phyloP scores from a whole-genome alignment of 192 early-diverging fungal genomes.

The Podila horticola region DNA sequence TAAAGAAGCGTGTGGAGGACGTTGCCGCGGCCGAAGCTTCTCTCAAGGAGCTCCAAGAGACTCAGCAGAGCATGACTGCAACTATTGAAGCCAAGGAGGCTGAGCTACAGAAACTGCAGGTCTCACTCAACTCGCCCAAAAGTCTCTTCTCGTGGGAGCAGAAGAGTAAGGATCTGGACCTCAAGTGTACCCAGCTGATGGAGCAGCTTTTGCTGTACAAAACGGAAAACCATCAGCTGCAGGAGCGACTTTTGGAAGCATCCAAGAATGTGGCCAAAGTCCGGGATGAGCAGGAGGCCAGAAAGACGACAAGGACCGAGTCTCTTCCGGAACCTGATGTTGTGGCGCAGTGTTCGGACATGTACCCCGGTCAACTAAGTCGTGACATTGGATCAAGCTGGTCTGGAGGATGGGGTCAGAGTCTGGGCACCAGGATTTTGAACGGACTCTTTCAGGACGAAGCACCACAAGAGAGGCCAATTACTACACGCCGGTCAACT shows the following conservation, averaged over 20 bases:
- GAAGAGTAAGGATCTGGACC: constrained; percentile 35
- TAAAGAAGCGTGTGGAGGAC: constrained; percentile 28
- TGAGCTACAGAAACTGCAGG: constrained; percentile 32
- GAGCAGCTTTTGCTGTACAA: constrained; percentile 36
- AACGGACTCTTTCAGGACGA: constrained; percentile 45
- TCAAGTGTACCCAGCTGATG: constrained; percentile 19
- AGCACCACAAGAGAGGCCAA: not conserved
- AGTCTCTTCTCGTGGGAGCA: constrained; percentile 28
- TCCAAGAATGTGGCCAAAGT: constrained; percentile 30
- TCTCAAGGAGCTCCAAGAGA: constrained; percentile 18
- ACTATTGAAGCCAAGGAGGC: constrained; percentile 43
- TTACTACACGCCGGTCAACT: constrained; percentile 13
- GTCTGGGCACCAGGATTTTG: constrained; percentile 23
- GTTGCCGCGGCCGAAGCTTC: constrained; percentile 27
- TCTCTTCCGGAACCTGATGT: not conserved
- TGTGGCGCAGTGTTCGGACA: not conserved
- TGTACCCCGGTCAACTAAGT: not conserved
- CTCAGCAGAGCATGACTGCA: constrained; percentile 13
- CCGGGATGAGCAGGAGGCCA: constrained; percentile 6
- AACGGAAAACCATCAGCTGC: constrained; percentile 37
- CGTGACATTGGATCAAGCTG: constrained; percentile 35
- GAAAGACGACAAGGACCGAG: not conserved
- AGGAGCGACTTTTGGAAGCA: constrained; percentile 36
- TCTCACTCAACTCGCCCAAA: constrained; percentile 35
- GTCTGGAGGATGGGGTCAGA: constrained; percentile 28